Evolutionary conservation across 73 alveolate genomes (phyloP), one percentile per base, ranked within the genome.

Genomic region (Tetrahymena borealis): DNA sequence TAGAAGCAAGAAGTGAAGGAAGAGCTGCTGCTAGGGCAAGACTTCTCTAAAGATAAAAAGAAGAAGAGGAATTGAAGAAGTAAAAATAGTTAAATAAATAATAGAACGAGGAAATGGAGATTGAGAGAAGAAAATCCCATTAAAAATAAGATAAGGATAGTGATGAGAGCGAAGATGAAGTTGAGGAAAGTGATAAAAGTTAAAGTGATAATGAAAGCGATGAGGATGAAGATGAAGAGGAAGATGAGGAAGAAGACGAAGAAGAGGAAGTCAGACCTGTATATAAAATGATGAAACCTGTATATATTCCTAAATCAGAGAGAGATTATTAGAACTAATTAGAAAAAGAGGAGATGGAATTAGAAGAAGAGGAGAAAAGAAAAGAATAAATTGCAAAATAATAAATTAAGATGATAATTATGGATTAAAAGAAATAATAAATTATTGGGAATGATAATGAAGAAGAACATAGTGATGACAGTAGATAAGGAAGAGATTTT

Each of bases 381-480:
- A 90, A 92, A 77, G 96, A 94, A 91, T 96, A 91, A 90, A 90
- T 90, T 91, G 95, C 91, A 94, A 93, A 94, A 35, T 32, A 79
- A 40, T 95, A 95, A 39, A 97, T 94, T 90, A 96, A 96, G 93
- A 94, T 95, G 90, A 92, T 94, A 41, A 97, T 95, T 85, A 94
- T 94, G 92, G 96, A 92, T 90, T 90, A 97, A 38, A 94, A 95
- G 33, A 96, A 91, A 91, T 60, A 60, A 9, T 35, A 60, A n/a
- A 60, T 60, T 20, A 60, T 60, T 94, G 94, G 95, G 77, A 94
- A 96, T 96, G 93, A 91, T 91, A 91, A 91, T 79, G 90, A 91
- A 38, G 96, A 94, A 93, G 98, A 96, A 60, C 94, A 95, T 78
- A 97, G 96, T 28, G 91, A 42, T 78, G 97, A 97, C 40, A 94